A percentile compares a stretch with the other conserved stretches of the same genome.
These are phyloP conservation scores for Cichorium intybus DNA, from an alignment of 140 eudicot genomes.

Conservation along the genomic window DNA sequence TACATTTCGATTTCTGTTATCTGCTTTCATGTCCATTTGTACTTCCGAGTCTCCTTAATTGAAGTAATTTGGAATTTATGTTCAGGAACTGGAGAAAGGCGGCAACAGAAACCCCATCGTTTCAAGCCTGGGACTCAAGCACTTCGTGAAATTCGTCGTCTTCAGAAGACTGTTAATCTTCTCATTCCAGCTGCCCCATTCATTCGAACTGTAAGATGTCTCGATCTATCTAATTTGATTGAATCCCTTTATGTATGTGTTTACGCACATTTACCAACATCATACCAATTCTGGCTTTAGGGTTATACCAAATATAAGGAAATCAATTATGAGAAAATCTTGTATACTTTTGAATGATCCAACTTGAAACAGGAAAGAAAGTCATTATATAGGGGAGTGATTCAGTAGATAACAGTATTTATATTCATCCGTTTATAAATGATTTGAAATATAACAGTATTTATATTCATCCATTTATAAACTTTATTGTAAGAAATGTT, in stretches of 20 bases:
- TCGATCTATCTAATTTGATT: neutral
- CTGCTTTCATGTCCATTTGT: neutral
- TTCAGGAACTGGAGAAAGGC: constrained; percentile 13
- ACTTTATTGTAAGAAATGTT: too few relatives aligned
- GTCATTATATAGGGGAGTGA: too few relatives aligned
- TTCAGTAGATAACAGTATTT: too few relatives aligned
- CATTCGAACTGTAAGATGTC: constrained; percentile 43
- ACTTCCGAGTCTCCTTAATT: neutral
- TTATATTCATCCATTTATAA: too few relatives aligned
- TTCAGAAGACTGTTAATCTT: constrained; percentile 55
- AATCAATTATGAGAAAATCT: neutral
- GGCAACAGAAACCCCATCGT: constrained; percentile 30
- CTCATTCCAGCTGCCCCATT: constrained; percentile 82
- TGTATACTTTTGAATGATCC: neutral
- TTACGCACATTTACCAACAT: neutral
- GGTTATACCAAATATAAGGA: neutral
- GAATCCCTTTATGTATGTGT: neutral
- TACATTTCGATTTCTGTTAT: neutral
- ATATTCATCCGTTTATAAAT: too few relatives aligned
- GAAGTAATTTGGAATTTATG: constrained; percentile 20
- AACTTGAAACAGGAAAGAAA: neutral
- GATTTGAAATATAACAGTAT: too few relatives aligned
- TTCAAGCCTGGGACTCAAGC: constrained; percentile 74
- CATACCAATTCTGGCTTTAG: constrained; percentile 1
- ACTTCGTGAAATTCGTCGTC: constrained; percentile 65